Base-by-base conservation (phyloP, 345 rosid genomes). In the Excoecaria agallocha region DNA sequence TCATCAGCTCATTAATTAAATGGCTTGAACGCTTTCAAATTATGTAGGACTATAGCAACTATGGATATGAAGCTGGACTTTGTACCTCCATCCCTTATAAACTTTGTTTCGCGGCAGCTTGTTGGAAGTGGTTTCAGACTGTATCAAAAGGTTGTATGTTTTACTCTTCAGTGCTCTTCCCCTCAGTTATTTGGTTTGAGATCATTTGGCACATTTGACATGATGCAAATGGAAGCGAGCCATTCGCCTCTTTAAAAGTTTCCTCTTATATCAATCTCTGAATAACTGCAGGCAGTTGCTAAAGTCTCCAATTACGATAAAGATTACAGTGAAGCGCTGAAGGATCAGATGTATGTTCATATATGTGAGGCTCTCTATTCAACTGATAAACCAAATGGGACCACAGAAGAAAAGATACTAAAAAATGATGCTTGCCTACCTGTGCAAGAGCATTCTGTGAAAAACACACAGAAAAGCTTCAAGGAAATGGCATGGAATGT, bases 41-140 rank as follows among this genome's bases (percentile, higher is more conserved):
- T 77, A 73, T 84, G 82, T 76, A 96, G 99, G 88, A 88, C 96
- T 12, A 91, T 96, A 48, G 92, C 77, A 43, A 91, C 76, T 72
- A 13, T 96, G 82, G 99, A 96, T 87, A 59, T 93, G 77, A 96
- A 96, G 92, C 75, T 96, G 80, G 98, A 93, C 74, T 89, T 95
- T 39, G 86, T 93, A 45, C 99, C 98, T 78, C 93, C 98, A 12
- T 82, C 89, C 71, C 94, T 95, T 63, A 85, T 95, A 48, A 95
- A 95, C 82, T 95, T 95, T 49, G 81, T 95, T 59, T 78, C 97
- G 20, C 91, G 99, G 82, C 98, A 95, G 86, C 93, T 93, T 74
- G 39, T 93, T 1, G 97, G 99, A 39, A 89, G 82, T 58, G 94
- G 99, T 76, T 95, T 95, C 86, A 84, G 83, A 80, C 94, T 93